These are phyloP conservation scores for Camelina neglecta DNA, from an alignment of 345 rosid genomes.

Conservation along the genomic window DNA sequence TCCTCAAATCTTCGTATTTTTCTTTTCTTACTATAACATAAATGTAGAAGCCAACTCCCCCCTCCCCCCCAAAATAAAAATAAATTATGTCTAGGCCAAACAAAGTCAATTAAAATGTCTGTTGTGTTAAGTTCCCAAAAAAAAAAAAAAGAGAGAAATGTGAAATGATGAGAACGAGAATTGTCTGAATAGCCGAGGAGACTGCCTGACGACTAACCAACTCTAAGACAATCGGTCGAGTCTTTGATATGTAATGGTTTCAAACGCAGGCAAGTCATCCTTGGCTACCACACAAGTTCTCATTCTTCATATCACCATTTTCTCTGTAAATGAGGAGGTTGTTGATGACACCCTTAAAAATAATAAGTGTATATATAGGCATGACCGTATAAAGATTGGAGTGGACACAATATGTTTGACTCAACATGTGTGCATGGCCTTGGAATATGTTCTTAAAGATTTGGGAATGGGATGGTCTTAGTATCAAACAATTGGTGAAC, in stretches of 20 bases:
- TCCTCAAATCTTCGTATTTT: not conserved
- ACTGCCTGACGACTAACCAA: slow-evolving; percentile 40
- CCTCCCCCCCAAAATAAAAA: not conserved
- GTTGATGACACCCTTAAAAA: slow-evolving; percentile 11
- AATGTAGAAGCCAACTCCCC: too few species aligned
- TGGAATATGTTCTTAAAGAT: slow-evolving; percentile 36
- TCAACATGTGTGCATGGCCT: slow-evolving; percentile 34
- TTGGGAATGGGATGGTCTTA: slow-evolving; percentile 8
- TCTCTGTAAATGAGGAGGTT: not conserved
- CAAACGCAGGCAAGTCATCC: slow-evolving; percentile 47
- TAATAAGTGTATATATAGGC: slow-evolving; percentile 25
- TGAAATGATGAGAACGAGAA: slow-evolving; percentile 42
- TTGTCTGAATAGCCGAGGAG: slow-evolving; percentile 45
- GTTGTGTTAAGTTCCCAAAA: not conserved
- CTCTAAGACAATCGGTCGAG: slow-evolving; percentile 15
- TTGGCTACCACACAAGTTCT: slow-evolving; percentile 42
- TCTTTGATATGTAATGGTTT: slow-evolving; percentile 15
- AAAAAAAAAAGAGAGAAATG: not conserved
- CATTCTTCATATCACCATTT: slow-evolving; percentile 36
- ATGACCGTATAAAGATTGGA: slow-evolving; percentile 4
- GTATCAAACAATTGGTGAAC: slow-evolving; percentile 24
- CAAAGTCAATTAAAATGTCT: not conserved
- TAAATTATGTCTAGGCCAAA: not conserved
- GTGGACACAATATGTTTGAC: slow-evolving; percentile 35
- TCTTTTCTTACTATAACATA: not conserved